Conservation (phyloP, 2,329 filamentous ascomycete genomes). For the Ilyonectria destructans region DNA sequence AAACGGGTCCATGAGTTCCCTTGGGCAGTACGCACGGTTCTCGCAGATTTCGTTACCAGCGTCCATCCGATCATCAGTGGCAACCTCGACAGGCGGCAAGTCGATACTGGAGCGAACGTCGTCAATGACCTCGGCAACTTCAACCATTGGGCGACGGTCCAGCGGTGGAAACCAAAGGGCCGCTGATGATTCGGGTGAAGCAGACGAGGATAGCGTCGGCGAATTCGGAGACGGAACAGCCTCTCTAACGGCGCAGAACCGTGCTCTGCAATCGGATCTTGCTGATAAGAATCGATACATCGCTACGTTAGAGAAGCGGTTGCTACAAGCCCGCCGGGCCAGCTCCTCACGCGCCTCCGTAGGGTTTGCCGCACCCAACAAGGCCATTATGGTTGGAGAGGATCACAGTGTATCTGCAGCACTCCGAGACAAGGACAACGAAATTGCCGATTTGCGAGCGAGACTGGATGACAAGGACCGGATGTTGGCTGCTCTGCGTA, state of each 20-base stretch:
- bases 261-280: conserved; percentile 93
- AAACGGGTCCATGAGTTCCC: conserved; percentile 79
- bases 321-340: conserved; percentile 90
- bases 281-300: conserved; percentile 99
- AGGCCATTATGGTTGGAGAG: conserved; percentile 81
- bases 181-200: conserved; percentile 66
- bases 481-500: conserved; percentile 91
- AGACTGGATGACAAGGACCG: conserved; percentile 94
- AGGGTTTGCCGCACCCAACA: conserved; percentile 75
- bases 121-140: conserved; percentile 77
- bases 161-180: conserved; percentile 60
- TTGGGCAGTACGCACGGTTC: conserved; percentile 75
- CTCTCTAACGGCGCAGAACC: conserved; percentile 86
- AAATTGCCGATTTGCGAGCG: conserved; percentile 92
- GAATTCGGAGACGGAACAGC: conserved; percentile 92
- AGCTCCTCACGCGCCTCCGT: conserved; percentile 91
- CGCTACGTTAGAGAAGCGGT: conserved; percentile 89
- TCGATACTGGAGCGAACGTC: conserved; percentile 75
- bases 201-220: conserved; percentile 79
- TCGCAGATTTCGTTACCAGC: conserved; percentile 71
- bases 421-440: conserved; percentile 90
- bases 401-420: conserved; percentile 82
- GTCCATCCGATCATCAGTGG: conserved; percentile 79
- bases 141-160: conserved; percentile 72
- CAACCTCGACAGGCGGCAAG: conserved; percentile 70